Evolutionary conservation across 176 grass and related monocot species (phyloP), one percentile per base, ranked within the genome.

Genomic region (Triticum urartu): DNA sequence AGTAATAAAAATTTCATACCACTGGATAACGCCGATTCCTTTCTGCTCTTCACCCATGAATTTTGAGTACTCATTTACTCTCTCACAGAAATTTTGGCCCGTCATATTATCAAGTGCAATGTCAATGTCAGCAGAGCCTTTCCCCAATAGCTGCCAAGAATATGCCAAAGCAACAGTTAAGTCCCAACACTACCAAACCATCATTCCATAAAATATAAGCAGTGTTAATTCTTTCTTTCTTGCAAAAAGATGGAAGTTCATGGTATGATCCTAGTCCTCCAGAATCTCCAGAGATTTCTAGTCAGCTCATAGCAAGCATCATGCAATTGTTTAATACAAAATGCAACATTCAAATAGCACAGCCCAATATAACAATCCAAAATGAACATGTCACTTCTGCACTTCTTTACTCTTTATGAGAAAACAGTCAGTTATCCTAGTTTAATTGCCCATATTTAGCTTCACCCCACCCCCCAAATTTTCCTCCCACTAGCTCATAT

Each of bases 21-120:
- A 92, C 82, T 98, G 97, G 84, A 98, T 94, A 85, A 98, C 94
- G 69, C 97, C 97, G 17, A 98, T 92, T 65, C 94, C 90, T 87
- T 90, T 91, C 62, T 95, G 81, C 74, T 98, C 59, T 72, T 98
- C 94, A 4, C 97, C 97, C 26, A 92, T 40, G 43, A 71, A 77
- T 52, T 85, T 12, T 39, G 85, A 88, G 83, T 95, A 98, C 64
- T 89, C 91, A 75, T 98, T 98, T 78, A 98, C 82, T 89, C 91
- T 95, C 77, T 95, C 97, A 65, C 97, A 98, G 82, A 98, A 98
- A 84, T 88, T 93, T 71, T 80, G 88, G 32, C 97, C 97, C 50
- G 87, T 89, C 86, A 92, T 95, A 78, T 98, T 94, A 62, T 98
- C 97, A 69, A 98, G 89, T 52, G 97, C 97, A 70, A 98, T 98